Evolutionary conservation across 2,329 filamentous ascomycete species (phyloP).

Genomic region (Xylaria polymorpha): DNA sequence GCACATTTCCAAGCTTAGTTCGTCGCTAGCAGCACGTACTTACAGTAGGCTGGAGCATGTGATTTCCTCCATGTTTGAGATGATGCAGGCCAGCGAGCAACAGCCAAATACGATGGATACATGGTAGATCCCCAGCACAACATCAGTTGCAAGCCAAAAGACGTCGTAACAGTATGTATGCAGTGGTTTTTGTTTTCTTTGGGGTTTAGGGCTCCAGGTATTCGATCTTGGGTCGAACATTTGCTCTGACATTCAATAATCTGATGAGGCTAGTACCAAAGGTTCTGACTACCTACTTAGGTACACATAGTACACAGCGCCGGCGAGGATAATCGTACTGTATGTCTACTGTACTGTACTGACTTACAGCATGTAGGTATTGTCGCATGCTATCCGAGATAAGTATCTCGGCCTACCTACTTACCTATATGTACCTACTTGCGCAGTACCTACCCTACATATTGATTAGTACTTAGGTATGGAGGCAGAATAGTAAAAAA

Average conservation of each 20-base stretch:
- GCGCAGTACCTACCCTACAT: no score
- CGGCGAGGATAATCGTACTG: no score
- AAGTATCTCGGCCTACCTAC: no score
- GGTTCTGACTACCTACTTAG: no score
- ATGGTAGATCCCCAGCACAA: background rate
- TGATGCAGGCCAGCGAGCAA: background rate
- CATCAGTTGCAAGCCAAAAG: conserved; percentile 1
- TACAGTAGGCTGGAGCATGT: background rate
- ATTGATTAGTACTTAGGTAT: no score
- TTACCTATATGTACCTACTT: no score
- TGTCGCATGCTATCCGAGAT: no score
- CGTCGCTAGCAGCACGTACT: background rate
- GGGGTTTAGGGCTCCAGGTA: background rate
- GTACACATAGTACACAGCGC: no score
- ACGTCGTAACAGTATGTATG: background rate
- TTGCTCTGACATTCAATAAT: background rate
- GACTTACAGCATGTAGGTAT: no score
- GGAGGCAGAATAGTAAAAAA: no score
- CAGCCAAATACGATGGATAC: background rate
- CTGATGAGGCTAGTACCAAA: background rate
- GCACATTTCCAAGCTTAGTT: background rate
- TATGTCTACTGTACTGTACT: no score
- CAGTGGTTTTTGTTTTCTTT: background rate
- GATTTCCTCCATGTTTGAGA: conserved; percentile 2
- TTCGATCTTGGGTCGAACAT: background rate